Base-by-base conservation (phyloP, 2,329 filamentous ascomycete genomes). In the Pseudocercospora crystallina region DNA sequence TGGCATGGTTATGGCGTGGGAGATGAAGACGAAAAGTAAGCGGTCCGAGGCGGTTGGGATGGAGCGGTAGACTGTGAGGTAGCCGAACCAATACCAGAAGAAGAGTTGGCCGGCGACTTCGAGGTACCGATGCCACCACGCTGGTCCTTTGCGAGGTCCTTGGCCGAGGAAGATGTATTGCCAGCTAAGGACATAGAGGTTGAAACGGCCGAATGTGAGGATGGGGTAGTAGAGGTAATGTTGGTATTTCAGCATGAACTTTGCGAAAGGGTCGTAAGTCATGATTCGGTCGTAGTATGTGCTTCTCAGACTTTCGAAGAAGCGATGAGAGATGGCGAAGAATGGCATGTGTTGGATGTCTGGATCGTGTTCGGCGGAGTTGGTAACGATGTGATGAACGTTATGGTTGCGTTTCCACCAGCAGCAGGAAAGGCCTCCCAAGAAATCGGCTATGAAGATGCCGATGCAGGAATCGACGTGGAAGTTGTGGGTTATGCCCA, bases 351-450 rank as follows among this genome's bases (percentile, higher is more conserved):
- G 84, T 58, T 87, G 81, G 61, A 96, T 97, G 68, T 97, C 92
- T 0, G 94, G 92, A 67, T 97, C 92, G 67, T 97, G 92, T 70
- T 96, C 94, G 11, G 91, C 89, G 37, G 87, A 87, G 69, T 97
- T 97, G 13, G 94, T 97, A 45, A 97, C 87, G 61, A 97, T 90
- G 66, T 97, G 92, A 68, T 97, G 92, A 8, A 96, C 90, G 65
- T 97, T 97, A 71, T 97, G 92, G 68, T 85, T 96, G 55, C 84
- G 81, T 73, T 97, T 97, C 92, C 94, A 99, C 94, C 94, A 99
- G 38, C 92, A 89, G 47, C 96, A 74, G 20, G 90, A 96, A 31
- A 99, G 73, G 0, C 94, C 94, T 33, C 94, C 94, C 14, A 94
- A 75, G 62, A 87, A 97, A 68, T 96, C 87, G 46, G 91, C 90